Evolutionary conservation across 139 green algal species (phyloP), one percentile per base, ranked within the genome.

Genomic region (Mychonastes homosphaera): DNA sequence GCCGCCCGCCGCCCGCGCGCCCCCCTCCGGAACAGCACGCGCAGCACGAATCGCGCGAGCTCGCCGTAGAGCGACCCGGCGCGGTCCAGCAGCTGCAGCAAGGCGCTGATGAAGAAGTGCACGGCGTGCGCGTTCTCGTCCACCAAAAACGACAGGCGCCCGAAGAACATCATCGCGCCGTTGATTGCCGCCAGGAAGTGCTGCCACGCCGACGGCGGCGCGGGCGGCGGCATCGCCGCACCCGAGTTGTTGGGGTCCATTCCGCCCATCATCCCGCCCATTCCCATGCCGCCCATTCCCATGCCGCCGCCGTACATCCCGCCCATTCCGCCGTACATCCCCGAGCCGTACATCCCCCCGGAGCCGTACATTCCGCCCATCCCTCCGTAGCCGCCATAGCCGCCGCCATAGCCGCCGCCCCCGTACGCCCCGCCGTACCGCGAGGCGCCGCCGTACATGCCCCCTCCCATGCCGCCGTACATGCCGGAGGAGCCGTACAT

Each of bases 91-190:
- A 99, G 80, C 78, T 95, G 83, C 52, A 99, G 75, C 54, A 99
- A 63, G 2, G 89, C 88, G 0, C 73, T 84, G 29, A 99, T 90
- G 74, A 99, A 98, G 69, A 99, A 98, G 73, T 99, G 90, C 18
- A 99, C 71, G 4, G 92, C 92, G 56, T 96, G 87, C 28, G 92
- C 85, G 64, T 98, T 99, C 60, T 99, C 90, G 68, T 98, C 92
- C 33, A 98, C 90, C 19, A 98, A 70, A 63, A 95, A 95, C 6
- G 89, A 92, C 13, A 99, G 74, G 3, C 89, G 79, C 0, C 92
- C 92, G 62, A 98, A 97, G 39, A 95, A 91, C 50, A 81, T 69
- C 73, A 99, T 86, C 3, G 96, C 70, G 19, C 77, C 77, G 34
- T 87, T 77, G 30, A 97, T 62, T 26, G 69, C 63, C 6, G 53